Conservation (phyloP, 306 rosid species). For the Nissolia schottii region DNA sequence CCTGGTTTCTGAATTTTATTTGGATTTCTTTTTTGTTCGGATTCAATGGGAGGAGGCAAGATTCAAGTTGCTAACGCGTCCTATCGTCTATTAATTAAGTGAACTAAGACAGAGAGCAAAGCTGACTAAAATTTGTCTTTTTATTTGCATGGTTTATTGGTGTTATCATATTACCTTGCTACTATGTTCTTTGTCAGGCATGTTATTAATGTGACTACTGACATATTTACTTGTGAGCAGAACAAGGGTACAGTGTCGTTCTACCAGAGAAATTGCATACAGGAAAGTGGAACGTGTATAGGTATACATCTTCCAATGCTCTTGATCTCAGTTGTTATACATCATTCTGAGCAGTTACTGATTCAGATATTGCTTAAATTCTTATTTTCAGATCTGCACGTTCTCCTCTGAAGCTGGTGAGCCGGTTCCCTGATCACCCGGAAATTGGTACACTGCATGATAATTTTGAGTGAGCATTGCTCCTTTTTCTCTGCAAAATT, state of each 20-base stretch:
- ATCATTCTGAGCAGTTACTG: not conserved
- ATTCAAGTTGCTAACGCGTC: not conserved
- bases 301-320: conserved; percentile 41
- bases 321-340: conserved; percentile 10
- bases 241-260: conserved; percentile 82
- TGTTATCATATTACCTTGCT: conserved; percentile 5
- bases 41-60: not conserved
- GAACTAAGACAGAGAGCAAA: not conserved
- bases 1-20: not conserved
- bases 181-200: not conserved
- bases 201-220: conserved; percentile 18
- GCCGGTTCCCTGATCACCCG: conserved; percentile 77
- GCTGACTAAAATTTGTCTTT: not conserved
- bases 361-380: not conserved
- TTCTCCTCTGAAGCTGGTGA: conserved; percentile 80
- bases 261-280: conserved; percentile 92
- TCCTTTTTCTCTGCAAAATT: conserved; percentile 14
- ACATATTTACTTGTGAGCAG: conserved; percentile 57
- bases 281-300: conserved; percentile 95
- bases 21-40: not conserved
- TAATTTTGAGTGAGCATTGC: conserved; percentile 80
- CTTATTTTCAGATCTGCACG: conserved; percentile 53
- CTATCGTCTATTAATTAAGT: not conserved
- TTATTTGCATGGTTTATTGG: not conserved
- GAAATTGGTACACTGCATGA: conserved; percentile 87